Evolutionary conservation across 805 yeast species (phyloP), one percentile per base, ranked within the genome.

Genomic region (Kodamaea restingae): DNA sequence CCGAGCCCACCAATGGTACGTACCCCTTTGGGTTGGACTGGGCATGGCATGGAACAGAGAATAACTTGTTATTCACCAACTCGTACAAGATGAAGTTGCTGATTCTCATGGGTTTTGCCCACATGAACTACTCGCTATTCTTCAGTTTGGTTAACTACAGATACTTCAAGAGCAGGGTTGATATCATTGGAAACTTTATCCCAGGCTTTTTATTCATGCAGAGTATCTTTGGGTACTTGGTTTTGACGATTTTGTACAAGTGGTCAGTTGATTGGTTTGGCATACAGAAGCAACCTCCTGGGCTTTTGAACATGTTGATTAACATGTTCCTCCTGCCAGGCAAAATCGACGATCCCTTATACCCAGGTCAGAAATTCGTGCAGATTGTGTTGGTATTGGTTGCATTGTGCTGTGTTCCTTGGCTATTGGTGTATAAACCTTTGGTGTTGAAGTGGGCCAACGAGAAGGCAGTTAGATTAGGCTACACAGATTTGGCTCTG

Each of bases 11-110:
- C 10, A 87, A 91, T 7, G 45, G 44, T n/a, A 78, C 78, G 9
- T 93, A 93, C 56, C 67, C 81, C 4, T 68, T 93, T 57, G 99
- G 99, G 38, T 64, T 93, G 38, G 99, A 93, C 64, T 85, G 83
- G 47, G 85, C 83, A 8, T 93, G 99, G 99, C 99, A 93, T 62
- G 96, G 97, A 12, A 76, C 98, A 29, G 98, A 93, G 51, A 93
- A 93, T 66, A 81, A 82, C 37, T 72, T 93, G 52, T 65, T 95
- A 42, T 93, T 93, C 65, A 78, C 95, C 36, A 93, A 93, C 68
- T 90, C 98, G 2, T 93, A 87, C 69, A 93, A 93, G 72, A 93
- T 93, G 99, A 93, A 93, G 63, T 71, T 93, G 45, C 88, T 98
- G 2, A 83, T 93, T 41, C 71, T 93, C 49, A 84, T 93, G 90